Evolutionary conservation across 1,139 yeast species (phyloP), one percentile per base, ranked within the genome.

Genomic region (Pichia sp.): DNA sequence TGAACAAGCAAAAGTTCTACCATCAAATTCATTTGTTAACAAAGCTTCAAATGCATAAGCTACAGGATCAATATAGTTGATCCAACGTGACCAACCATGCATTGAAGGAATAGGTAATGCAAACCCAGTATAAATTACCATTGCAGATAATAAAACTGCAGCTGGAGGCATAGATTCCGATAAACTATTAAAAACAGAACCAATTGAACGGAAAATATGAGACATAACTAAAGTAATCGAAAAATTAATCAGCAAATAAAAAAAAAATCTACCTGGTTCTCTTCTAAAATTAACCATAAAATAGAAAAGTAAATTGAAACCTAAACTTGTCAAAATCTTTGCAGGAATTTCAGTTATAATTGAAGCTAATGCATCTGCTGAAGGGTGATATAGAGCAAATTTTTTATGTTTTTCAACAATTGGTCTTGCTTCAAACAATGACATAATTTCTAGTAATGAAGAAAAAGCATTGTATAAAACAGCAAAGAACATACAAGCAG

Each of bases 81-180:
- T 73, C 86, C 86, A 81, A 62, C 78, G 74, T 58, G 80, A 80
- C 84, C 85, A 81, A 42, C 83, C 82, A 57, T 75, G 83, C 84
- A 81, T 81, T 0, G 76, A 70, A 9, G 81, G 80, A 47, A 76
- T 66, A 60, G 79, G 85, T 57, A 81, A 73, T 73, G 76, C 74
- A 67, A 75, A 80, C 31, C 82, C 78, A 22, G 82, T 73, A 60
- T 80, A 81, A 41, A 78, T 68, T 52, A 79, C 70, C 45, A 76
- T 59, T 1, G 77, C 75, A 63, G 80, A 65, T 60, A 80, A 67
- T 34, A 74, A 54, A 8, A 79, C 60, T 61, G 84, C 82, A 19
- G 80, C 73, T 52, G 79, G 63, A 0, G 83, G 73, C 63, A 76
- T 77, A 0, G 85, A 83, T 54, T 72, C 76, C 9, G 81, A 67